phyloP scores from a whole-genome alignment of 208 protist species.

The Leishmania tropica region DNA sequence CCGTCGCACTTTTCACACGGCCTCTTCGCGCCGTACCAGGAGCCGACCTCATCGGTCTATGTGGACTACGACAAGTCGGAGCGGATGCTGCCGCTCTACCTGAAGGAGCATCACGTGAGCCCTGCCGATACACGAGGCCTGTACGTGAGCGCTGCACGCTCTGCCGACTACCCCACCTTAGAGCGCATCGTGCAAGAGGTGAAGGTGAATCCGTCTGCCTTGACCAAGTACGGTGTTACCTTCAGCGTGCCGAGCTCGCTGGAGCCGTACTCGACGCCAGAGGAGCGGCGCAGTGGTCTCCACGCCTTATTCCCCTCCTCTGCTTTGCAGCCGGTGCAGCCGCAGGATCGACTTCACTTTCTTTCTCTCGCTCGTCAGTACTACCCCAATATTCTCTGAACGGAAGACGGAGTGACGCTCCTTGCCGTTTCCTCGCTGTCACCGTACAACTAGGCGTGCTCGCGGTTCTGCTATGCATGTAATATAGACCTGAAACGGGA shows the following conservation, averaged over 20 bases:
- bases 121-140: slow-evolving; percentile 16
- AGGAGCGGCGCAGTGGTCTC: slow-evolving; percentile 38
- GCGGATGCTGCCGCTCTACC: slow-evolving; percentile 59
- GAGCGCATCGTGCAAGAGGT: slow-evolving; percentile 50
- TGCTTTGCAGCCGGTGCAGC: slow-evolving; percentile 13
- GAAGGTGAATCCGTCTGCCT: slow-evolving; percentile 36
- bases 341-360: slow-evolving; percentile 25
- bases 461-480: neutral
- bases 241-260: slow-evolving; percentile 62
- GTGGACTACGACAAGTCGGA: slow-evolving; percentile 76
- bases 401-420: neutral
- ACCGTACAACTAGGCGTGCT: neutral
- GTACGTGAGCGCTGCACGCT: slow-evolving; percentile 48
- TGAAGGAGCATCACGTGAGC: slow-evolving; percentile 37
- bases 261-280: slow-evolving; percentile 36
- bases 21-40: slow-evolving; percentile 72
- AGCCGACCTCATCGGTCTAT: slow-evolving; percentile 57
- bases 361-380: slow-evolving; percentile 40
- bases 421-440: neutral
- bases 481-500: neutral
- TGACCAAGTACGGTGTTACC: slow-evolving; percentile 66
- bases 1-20: slow-evolving; percentile 78
- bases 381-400: slow-evolving; percentile 29
- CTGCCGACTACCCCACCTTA: slow-evolving; percentile 48
- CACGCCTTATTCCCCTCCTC: slow-evolving; percentile 44